Evolutionary conservation across 331 rosid species (phyloP), one percentile per base, ranked within the genome.

Genomic region (Phaseolus coccineus): DNA sequence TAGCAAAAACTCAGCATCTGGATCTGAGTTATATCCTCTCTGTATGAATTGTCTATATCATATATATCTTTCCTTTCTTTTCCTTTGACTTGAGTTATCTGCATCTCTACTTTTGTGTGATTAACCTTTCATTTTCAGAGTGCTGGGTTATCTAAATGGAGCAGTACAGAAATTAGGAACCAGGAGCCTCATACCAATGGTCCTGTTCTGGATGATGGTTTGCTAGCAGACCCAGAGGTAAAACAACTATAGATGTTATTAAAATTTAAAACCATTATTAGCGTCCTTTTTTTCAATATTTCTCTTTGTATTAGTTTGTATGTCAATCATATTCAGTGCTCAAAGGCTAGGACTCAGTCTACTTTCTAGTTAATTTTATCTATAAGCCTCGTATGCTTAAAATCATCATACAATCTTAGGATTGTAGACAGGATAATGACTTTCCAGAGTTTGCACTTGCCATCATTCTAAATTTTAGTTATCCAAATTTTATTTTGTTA

Each of bases 161-260:
- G 92, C 87, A 95, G 99, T 84, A 91, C 98, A 5, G 84, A 73
- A 82, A 95, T 93, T 67, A 88, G 99, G 78, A 90, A 84, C 71
- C 99, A 95, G 87, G 99, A 85, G 76, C 90, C 91, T 74, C 99
- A 95, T 79, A 78, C 91, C 73, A 95, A 95, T 77, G 99, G 99
- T 80, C 93, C 92, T 78, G 95, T 95, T 87, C 84, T 95, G 69
- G 99, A 95, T 87, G 99, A 95, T 65, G 82, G 70, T 78, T 74
- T 95, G 87, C 91, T 95, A 40, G 89, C 91, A 40, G 99, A 95
- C 87, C 89, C 85, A 57, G 94, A 91, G 99, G 99, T 95, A 91
- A 82, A 85, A 62, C 77, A 58, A 58, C 68, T 40, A 14, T 52
- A 51, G 78, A 66, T 77, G 75, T 59, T 80, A 10, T 25, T 80